phyloP scores from a whole-genome alignment of 768 basidiomycete species.

The Steccherinum ochraceum region DNA sequence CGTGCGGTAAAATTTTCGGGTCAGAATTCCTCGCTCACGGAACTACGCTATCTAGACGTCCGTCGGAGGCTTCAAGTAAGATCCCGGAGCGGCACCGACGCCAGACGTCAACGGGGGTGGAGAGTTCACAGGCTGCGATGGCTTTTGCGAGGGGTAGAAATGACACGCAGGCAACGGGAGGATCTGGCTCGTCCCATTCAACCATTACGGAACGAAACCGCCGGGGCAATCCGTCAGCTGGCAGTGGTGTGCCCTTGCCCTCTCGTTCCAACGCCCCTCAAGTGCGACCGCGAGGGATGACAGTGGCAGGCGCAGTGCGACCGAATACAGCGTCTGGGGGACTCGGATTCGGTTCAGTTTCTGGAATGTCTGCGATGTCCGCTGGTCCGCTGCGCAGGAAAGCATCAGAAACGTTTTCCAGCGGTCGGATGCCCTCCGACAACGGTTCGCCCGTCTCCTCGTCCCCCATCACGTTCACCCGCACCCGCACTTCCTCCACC shows the following conservation, averaged over 20 bases:
- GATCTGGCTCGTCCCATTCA: constrained; percentile 15
- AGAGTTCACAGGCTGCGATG: not conserved
- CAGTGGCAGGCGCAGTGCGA: constrained; percentile 9
- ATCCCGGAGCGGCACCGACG: not conserved
- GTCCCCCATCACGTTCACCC: constrained; percentile 10
- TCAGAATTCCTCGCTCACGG: no score
- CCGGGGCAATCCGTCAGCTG: constrained; percentile 7
- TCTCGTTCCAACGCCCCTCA: constrained; percentile 3
- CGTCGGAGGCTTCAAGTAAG: not conserved
- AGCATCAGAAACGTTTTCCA: constrained; percentile 15
- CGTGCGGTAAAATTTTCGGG: no score
- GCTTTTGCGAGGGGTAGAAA: no score
- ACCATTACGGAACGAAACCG: constrained; percentile 11
- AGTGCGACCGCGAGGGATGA: constrained; percentile 18
- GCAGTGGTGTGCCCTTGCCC: not conserved
- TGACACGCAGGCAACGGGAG: no score
- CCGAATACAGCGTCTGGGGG: constrained; percentile 4
- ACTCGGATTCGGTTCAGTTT: not conserved
- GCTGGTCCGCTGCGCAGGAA: constrained; percentile 13
- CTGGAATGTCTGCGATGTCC: constrained; percentile 8
- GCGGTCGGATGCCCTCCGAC: constrained; percentile 5
- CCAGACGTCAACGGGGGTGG: not conserved
- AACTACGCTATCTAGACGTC: no score
- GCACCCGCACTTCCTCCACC: constrained; percentile 7
- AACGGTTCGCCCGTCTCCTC: constrained; percentile 10